Evolutionary conservation across 768 basidiomycete species (phyloP).

Genomic region (Agaricus blazei): DNA sequence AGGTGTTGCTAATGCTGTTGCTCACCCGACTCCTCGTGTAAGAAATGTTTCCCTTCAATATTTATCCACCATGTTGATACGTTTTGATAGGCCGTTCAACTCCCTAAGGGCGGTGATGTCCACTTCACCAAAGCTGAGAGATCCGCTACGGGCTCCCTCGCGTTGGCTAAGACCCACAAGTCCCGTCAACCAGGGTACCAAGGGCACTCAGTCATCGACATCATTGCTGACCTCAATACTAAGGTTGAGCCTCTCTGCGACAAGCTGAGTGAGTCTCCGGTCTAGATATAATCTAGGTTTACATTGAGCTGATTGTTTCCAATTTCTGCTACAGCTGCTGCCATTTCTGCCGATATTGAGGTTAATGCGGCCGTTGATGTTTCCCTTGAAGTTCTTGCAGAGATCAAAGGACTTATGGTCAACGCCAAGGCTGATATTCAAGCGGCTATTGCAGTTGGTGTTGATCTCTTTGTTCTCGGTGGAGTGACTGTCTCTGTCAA

Average conservation of each 20-base stretch:
- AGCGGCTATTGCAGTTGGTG: conserved; percentile 10
- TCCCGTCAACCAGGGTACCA: background rate
- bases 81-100: too few species aligned
- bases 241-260: conserved; percentile 9
- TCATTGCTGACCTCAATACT: conserved; percentile 7
- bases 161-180: too few species aligned
- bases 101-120: too few species aligned
- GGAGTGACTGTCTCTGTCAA: conserved; percentile 13
- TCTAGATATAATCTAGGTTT: background rate
- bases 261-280: background rate
- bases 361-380: conserved; percentile 9
- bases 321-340: background rate
- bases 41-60: background rate
- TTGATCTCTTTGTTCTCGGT: conserved; percentile 9
- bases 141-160: too few species aligned
- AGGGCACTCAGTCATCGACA: background rate
- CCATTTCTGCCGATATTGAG: background rate
- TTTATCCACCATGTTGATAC: too few species aligned
- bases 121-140: too few species aligned
- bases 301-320: background rate
- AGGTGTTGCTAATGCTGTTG: background rate
- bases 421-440: conserved; percentile 12
- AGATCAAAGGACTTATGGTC: conserved; percentile 11
- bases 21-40: background rate
- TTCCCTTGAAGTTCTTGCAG: conserved; percentile 11